Conservation (phyloP, 169 alveolate species). For the Plasmodium gallinaceum region DNA sequence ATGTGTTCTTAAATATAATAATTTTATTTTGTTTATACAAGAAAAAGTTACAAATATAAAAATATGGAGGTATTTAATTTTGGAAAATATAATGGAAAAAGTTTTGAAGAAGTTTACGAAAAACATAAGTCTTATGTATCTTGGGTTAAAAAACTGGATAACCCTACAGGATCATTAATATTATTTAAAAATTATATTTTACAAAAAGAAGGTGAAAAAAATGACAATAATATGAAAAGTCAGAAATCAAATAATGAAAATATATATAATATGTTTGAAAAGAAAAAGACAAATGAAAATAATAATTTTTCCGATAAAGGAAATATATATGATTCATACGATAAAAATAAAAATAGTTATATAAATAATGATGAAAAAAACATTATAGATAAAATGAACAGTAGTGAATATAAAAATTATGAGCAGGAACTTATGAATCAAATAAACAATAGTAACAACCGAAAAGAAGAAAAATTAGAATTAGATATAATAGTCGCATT, state of each 20-base stretch:
- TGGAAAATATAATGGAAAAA: conserved; percentile 84
- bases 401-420: conserved; percentile 36
- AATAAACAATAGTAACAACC: conserved; percentile 32
- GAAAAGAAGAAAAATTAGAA: conserved; percentile 39
- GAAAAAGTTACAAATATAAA: background rate
- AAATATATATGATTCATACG: conserved; percentile 6
- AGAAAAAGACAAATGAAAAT: background rate
- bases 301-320: conserved; percentile 8
- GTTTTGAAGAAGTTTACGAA: conserved; percentile 83
- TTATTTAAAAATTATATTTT: conserved; percentile 77
- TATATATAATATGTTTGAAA: background rate
- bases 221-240: background rate
- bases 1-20: no score
- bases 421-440: conserved; percentile 33
- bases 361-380: background rate
- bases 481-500: conserved; percentile 64
- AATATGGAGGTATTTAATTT: conserved; percentile 75
- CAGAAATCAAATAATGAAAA: background rate
- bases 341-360: background rate
- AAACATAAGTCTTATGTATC: conserved; percentile 78
- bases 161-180: conserved; percentile 79
- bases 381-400: conserved; percentile 34
- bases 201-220: conserved; percentile 19
- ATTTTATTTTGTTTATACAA: no score
- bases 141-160: conserved; percentile 80